Conservation (phyloP, 257 asterid genomes). For the Solanum gandarillasii region DNA sequence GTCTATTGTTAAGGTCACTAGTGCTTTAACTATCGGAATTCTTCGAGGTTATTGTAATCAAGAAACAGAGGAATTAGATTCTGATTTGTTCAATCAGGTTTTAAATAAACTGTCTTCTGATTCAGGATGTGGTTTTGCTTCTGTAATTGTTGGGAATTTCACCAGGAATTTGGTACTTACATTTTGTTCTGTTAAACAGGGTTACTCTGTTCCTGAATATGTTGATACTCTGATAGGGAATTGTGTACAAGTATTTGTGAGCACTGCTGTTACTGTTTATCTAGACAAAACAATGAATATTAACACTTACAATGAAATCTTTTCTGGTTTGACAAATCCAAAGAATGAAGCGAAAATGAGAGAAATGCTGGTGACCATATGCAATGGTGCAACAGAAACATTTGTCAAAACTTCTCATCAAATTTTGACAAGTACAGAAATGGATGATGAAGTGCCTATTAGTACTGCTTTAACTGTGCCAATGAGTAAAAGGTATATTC, state of each 20-base stretch:
- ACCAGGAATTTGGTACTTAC: conserved; percentile 40
- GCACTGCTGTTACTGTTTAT: conserved; percentile 56
- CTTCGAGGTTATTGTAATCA: conserved; percentile 26
- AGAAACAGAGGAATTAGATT: not conserved
- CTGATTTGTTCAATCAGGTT: conserved; percentile 17
- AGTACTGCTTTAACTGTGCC: conserved; percentile 31
- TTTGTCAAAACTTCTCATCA: conserved; percentile 41
- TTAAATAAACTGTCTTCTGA: conserved; percentile 42
- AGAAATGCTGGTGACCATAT: conserved; percentile 32
- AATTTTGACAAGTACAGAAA: conserved; percentile 8
- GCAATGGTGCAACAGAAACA: conserved; percentile 55
- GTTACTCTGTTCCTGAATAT: conserved; percentile 13
- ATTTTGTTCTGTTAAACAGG: conserved; percentile 7
- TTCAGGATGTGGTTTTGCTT: conserved; percentile 57
- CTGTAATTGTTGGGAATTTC: conserved; percentile 54
- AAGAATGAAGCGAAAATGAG: conserved; percentile 43
- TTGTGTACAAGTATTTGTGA: conserved; percentile 37
- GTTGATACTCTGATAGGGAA: conserved; percentile 33
- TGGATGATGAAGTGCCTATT: conserved; percentile 4
- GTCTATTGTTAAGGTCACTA: conserved; percentile 23
- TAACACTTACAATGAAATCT: conserved; percentile 50
- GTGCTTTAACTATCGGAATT: conserved; percentile 45
- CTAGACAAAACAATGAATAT: conserved; percentile 48
- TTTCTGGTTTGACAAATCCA: conserved; percentile 61
- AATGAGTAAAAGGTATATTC: conserved; percentile 24